Evolutionary conservation across 1,139 yeast genomes (phyloP).

Genomic region (Saccharomyces uvarum): DNA sequence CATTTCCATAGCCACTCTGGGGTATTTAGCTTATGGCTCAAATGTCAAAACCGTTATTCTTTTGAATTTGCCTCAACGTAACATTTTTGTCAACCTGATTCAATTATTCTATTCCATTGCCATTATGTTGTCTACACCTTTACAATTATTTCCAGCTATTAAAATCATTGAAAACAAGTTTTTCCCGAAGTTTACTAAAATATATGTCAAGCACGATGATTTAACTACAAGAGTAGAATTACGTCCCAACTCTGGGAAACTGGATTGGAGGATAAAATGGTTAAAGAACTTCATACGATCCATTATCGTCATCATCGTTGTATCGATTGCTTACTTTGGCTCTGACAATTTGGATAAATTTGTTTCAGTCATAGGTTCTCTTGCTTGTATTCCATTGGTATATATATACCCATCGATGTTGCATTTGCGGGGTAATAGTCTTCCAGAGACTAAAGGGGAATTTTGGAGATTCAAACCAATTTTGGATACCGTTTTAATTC

Average conservation of each 20-base stretch:
- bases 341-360: conserved; percentile 61
- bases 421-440: conserved; percentile 40
- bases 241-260: conserved; percentile 45
- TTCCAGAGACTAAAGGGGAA: conserved; percentile 23
- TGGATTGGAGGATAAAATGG: conserved; percentile 52
- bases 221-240: conserved; percentile 13
- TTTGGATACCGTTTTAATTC: conserved; percentile 43
- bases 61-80: conserved; percentile 59
- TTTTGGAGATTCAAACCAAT: conserved; percentile 13
- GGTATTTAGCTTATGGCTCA: conserved; percentile 64
- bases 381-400: conserved; percentile 76
- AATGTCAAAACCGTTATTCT: conserved; percentile 61
- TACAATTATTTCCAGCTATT: conserved; percentile 71
- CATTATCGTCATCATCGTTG: conserved; percentile 45
- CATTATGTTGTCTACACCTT: conserved; percentile 65
- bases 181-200: conserved; percentile 37
- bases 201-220: conserved; percentile 14
- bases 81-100: conserved; percentile 55
- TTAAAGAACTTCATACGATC: conserved; percentile 52
- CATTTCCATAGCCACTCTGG: conserved; percentile 55
- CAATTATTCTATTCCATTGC: conserved; percentile 65
- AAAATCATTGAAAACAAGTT: conserved; percentile 58
- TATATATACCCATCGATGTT: conserved; percentile 77
- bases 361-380: conserved; percentile 72
- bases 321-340: conserved; percentile 51